Conservation (phyloP, 495 filamentous ascomycete genomes). For the Xylaria castorea region DNA sequence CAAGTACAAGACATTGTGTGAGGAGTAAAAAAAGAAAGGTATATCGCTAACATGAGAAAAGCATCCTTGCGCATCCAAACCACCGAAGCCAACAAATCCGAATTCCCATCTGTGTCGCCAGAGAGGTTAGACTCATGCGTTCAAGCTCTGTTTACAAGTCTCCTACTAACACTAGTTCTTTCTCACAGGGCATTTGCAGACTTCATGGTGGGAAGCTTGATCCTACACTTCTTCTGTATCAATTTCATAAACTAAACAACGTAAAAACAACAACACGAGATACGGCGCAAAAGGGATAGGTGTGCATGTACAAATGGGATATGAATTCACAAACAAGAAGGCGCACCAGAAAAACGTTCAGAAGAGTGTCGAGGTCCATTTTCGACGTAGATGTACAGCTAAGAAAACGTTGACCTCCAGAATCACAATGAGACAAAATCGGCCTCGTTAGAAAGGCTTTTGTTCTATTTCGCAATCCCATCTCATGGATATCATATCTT, state of each 20-base stretch:
- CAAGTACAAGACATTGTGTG: too few relatives aligned
- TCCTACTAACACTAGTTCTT: constrained; percentile 21
- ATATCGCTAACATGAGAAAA: constrained; percentile 37
- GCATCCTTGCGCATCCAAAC: constrained; percentile 90
- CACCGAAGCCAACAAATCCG: constrained; percentile 72
- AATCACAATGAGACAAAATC: constrained; percentile 22
- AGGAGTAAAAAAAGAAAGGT: background rate
- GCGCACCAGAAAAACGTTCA: background rate
- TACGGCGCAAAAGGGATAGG: constrained; percentile 9
- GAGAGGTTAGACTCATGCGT: constrained; percentile 62
- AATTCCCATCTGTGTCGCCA: constrained; percentile 71
- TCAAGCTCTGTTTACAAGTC: background rate
- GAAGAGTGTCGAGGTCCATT: background rate
- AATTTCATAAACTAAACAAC: constrained; percentile 92
- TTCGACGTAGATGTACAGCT: constrained; percentile 23
- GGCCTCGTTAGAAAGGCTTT: background rate
- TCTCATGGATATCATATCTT: constrained; percentile 19
- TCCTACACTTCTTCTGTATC: constrained; percentile 98
- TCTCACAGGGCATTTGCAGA: constrained; percentile 87
- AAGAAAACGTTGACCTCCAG: constrained; percentile 19
- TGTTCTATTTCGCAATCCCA: background rate
- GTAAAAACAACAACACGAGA: background rate
- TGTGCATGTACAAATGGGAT: constrained; percentile 18
- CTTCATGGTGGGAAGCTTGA: constrained; percentile 91
- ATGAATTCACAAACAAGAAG: background rate